Base-by-base conservation (phyloP, 257 asterid species). In the Echites panduratus region DNA sequence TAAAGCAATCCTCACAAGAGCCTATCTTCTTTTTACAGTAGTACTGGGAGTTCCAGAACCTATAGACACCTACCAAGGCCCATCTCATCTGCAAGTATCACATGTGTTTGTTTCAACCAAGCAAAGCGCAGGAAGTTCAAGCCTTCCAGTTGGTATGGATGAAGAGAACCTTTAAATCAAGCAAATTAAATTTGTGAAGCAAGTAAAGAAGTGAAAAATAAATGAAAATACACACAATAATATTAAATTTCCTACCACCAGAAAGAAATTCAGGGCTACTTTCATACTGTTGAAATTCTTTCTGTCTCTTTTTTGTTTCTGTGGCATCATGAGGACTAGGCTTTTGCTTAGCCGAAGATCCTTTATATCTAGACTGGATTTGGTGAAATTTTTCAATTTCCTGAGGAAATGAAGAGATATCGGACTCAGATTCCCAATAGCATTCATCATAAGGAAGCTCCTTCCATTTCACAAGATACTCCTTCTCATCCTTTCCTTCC, bases 101-200 rank as follows among this genome's bases (percentile, higher is more conserved):
- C 99, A 81, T 95, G 99, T 5, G 99, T 95, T 71, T 90, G 97
- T 83, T 95, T 95, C 75, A 89, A 87, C 99, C 99, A 95, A 76
- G 99, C 80, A 89, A 88, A 95, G 26, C 98, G 97, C 80, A 95
- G 78, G 87, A 95, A 95, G 82, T 95, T 95, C 88, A 95, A 87
- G 81, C 99, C 99, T 92, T 92, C 99, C 32, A 95, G 98, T 92
- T 95, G 99, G 82, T 95, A 95, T 24, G 99, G 99, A 80, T 95
- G 98, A 79, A 95, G 81, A 26, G 97, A 91, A 82, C 98, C 98
- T 94, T 80, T 68, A 68, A 49, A 58, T 11, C 35, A 68, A 73
- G 73, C 50, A 76, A 63, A 76, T 50, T 9, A 24, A 76, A 29
- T 61, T 45, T 2, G 29, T 70, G 24, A 64, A 69, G 64, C 58